Evolutionary conservation across 2,329 filamentous ascomycete species (phyloP).

Genomic region (Alternaria panax): DNA sequence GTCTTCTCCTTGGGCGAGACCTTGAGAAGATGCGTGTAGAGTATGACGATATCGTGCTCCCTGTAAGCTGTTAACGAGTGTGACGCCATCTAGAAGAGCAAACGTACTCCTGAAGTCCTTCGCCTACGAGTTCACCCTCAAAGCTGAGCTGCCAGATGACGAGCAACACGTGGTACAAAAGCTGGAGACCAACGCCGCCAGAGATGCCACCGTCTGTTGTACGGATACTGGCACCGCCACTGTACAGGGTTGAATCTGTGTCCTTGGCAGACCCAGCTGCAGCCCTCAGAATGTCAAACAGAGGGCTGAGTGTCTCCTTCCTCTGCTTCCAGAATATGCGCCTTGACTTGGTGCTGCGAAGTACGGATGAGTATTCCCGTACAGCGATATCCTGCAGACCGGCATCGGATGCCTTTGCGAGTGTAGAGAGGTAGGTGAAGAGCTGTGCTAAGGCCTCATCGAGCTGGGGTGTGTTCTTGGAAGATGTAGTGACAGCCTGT

Average conservation of each 20-base stretch:
- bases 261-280: slow-evolving; percentile 78
- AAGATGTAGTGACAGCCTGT: slow-evolving; percentile 65
- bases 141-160: slow-evolving; percentile 98
- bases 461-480: slow-evolving; percentile 67
- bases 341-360: slow-evolving; percentile 77
- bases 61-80: slow-evolving; percentile 56
- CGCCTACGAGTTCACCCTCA: slow-evolving; percentile 73
- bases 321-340: slow-evolving; percentile 90
- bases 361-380: slow-evolving; percentile 84
- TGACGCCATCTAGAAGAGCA: background rate
- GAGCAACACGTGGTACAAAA: slow-evolving; percentile 91
- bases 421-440: slow-evolving; percentile 82
- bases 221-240: slow-evolving; percentile 62
- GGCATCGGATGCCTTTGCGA: slow-evolving; percentile 85
- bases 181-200: slow-evolving; percentile 87
- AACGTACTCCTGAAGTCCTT: slow-evolving; percentile 83
- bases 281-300: slow-evolving; percentile 79
- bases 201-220: slow-evolving; percentile 67
- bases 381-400: slow-evolving; percentile 96
- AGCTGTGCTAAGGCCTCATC: slow-evolving; percentile 80
- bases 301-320: slow-evolving; percentile 80
- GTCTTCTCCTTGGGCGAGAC: slow-evolving; percentile 98
- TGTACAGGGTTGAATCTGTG: slow-evolving; percentile 66
- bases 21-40: slow-evolving; percentile 91
- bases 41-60: slow-evolving; percentile 88